phyloP scores from a whole-genome alignment of 768 basidiomycete species.

The Coprinopsis sp. region DNA sequence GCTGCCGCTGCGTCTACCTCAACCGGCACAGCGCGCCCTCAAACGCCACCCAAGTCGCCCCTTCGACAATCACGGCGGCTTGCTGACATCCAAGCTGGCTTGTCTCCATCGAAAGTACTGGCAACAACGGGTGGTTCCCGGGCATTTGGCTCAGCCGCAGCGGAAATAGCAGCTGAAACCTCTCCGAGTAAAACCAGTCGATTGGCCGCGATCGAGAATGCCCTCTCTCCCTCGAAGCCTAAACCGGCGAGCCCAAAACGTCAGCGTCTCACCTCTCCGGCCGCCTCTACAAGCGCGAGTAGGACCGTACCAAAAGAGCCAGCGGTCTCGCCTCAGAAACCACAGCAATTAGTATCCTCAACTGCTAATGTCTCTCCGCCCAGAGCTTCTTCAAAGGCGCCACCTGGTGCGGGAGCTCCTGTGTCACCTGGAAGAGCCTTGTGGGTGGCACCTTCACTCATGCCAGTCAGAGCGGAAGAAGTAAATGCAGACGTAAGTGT shows the following conservation, averaged over 20 bases:
- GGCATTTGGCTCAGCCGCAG: no score
- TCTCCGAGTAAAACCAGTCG: neutral
- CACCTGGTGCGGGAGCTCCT: neutral
- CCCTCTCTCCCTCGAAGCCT: no score
- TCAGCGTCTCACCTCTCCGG: neutral
- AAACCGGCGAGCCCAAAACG: neutral
- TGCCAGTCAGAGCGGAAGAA: constrained; percentile 1
- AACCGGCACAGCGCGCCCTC: no score
- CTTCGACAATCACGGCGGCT: no score
- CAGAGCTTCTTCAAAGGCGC: neutral
- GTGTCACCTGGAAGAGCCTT: constrained; percentile 3
- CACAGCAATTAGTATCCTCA: neutral
- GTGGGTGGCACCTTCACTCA: constrained; percentile 4
- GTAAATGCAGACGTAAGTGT: constrained; percentile 3
- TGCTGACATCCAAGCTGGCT: no score
- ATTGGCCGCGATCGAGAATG: constrained; percentile 2
- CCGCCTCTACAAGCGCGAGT: neutral
- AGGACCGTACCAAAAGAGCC: neutral
- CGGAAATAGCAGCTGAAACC: neutral
- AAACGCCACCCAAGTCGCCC: no score
- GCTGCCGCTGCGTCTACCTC: no score
- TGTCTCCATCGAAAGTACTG: no score
- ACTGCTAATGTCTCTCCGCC: neutral
- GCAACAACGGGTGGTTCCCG: no score
- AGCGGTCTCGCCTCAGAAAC: neutral